These are phyloP conservation scores for Drechslerella dactyloides DNA, from an alignment of 2,329 filamentous ascomycete species.

Conservation along the genomic window DNA sequence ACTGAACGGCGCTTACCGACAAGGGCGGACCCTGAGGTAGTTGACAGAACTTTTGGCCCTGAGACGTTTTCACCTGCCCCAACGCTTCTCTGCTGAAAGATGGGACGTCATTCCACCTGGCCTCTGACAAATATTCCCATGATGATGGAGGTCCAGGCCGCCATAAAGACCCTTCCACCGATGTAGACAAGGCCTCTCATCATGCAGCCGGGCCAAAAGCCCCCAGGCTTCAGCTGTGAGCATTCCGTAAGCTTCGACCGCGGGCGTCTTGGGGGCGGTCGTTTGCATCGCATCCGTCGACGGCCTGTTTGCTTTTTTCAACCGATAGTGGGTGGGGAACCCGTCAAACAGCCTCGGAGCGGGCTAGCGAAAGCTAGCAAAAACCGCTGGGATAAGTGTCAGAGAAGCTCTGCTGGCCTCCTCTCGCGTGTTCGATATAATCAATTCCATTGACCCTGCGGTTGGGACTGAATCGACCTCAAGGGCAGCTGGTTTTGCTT, in stretches of 20 bases:
- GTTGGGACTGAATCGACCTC: constrained; percentile 30
- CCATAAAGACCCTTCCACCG: not conserved
- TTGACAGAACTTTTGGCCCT: constrained; percentile 14
- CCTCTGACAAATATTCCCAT: not conserved
- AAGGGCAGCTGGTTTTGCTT: constrained; percentile 29
- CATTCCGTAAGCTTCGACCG: not conserved
- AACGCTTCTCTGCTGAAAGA: constrained; percentile 23
- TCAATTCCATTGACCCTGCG: constrained; percentile 31
- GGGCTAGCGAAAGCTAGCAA: constrained; percentile 25
- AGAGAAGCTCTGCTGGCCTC: constrained; percentile 29
- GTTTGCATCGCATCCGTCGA: not conserved
- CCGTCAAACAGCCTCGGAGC: not conserved
- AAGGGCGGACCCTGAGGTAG: constrained; percentile 42
- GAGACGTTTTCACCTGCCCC: constrained; percentile 26
- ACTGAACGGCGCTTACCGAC: constrained; percentile 8
- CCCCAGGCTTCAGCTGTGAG: not conserved
- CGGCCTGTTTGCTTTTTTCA: constrained; percentile 2
- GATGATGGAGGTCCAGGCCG: not conserved
- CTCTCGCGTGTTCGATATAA: constrained; percentile 39
- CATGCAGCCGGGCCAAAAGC: not conserved
- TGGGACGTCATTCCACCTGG: not conserved
- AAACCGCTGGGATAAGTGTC: constrained; percentile 32
- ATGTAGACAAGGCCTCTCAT: not conserved
- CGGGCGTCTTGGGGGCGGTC: not conserved
- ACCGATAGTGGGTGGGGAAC: constrained; percentile 9